Evolutionary conservation across 768 basidiomycete species (phyloP), one percentile per base, ranked within the genome.

Genomic region (Rhizopogon vesiculosus): DNA sequence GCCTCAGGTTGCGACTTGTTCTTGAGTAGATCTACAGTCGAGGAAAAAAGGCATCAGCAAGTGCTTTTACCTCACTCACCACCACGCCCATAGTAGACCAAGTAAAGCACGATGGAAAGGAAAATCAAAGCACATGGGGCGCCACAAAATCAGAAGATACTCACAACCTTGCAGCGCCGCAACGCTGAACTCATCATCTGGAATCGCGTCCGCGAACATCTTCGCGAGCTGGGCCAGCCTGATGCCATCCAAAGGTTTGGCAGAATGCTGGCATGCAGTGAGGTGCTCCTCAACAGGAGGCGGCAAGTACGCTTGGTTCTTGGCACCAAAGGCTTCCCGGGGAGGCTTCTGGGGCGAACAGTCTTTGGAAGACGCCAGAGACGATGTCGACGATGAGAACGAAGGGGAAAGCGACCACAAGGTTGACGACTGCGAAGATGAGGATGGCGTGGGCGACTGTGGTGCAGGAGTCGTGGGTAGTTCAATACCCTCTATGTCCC

Each of bases 91-190:
- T 41, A 31, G 53, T 54, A 60, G 53, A 57, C 59, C 63, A 60
- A 63, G 51, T 51, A 61, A 62, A 28, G 56, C 44, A 62, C 45
- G 48, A 51, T 53, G 45, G 43, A 57, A 54, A 54, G 54, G 52
- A 44, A 50, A 54, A 53, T 48, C 41, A 39, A 56, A 53, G 51
- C 50, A 53, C 54, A 56, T 42, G 42, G 56, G 54, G 48, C 33
- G 35, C 13, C 18, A 58, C 58, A 52, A 60, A 52, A 61, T 58
- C 56, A 61, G 60, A 58, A 53, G 22, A 64, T 38, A 85, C 89
- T 81, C 69, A 90, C 89, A 93, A 69, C 91, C 93, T 73, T 95
- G 93, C 53, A 97, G 75, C 55, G 91, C 87, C 18, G 93, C 93
- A 53, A 94, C 89, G 64, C 89, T 90, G 66, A 94, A 91, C 73